These are phyloP conservation scores for Fusarium longipes DNA, from an alignment of 2,329 filamentous ascomycete species.

Conservation along the genomic window DNA sequence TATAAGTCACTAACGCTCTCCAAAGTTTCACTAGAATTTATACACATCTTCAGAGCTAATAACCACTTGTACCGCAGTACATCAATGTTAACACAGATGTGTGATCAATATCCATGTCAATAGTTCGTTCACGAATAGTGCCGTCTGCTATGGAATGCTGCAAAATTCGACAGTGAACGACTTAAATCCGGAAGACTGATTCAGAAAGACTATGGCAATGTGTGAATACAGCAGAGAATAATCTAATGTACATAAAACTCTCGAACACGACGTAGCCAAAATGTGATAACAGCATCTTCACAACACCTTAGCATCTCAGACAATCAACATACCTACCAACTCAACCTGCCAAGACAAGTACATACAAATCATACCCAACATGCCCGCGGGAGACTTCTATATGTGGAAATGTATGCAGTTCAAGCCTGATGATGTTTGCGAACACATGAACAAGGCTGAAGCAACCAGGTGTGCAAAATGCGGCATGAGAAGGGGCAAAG, in stretches of 20 bases:
- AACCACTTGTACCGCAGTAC: rapidly evolving
- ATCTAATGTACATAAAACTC: neutral
- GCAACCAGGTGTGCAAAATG: neutral
- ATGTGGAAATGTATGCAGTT: neutral
- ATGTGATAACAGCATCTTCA: neutral
- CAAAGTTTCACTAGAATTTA: rapidly evolving
- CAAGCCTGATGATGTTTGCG: neutral
- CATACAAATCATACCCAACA: neutral
- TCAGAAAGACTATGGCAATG: rapidly evolving
- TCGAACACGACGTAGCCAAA: neutral
- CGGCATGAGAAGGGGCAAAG: neutral
- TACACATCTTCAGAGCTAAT: no score
- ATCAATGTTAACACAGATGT: rapidly evolving
- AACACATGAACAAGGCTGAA: neutral
- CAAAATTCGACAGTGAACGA: neutral
- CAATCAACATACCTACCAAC: neutral
- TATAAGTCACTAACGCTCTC: neutral
- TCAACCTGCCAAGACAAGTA: neutral
- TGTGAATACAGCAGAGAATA: neutral
- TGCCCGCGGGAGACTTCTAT: neutral
- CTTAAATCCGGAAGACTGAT: rapidly evolving
- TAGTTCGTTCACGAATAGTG: neutral
- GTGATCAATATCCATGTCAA: neutral
- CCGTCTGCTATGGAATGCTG: rapidly evolving
- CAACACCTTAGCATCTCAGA: no score